These are phyloP conservation scores for Ganoderma lingzhi DNA, from an alignment of 1,284 basidiomycete species.

Conservation along the genomic window DNA sequence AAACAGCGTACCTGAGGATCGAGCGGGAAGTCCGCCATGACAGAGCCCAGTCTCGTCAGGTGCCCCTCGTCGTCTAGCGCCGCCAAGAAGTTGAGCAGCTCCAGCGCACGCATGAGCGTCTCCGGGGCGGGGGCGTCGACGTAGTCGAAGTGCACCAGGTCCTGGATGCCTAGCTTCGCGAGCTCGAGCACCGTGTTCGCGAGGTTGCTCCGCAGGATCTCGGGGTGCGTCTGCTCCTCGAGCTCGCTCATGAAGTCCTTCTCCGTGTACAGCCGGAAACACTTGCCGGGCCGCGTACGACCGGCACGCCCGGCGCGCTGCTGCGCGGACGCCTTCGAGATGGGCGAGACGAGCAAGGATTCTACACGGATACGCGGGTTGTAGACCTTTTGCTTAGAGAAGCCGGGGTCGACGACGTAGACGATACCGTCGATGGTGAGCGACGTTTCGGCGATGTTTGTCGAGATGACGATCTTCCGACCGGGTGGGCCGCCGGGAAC, in stretches of 20 bases:
- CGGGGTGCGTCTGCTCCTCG: conserved; percentile 96
- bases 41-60: conserved; percentile 85
- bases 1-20: conserved; percentile 82
- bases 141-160: conserved; percentile 94
- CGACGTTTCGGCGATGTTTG: conserved; percentile 98
- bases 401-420: conserved; percentile 98
- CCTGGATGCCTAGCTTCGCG: conserved; percentile 92
- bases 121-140: conserved; percentile 98
- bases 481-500: conserved; percentile 80
- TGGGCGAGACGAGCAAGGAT: conserved; percentile 92
- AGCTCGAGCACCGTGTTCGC: conserved; percentile 95
- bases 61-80: conserved; percentile 97
- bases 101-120: conserved; percentile 97
- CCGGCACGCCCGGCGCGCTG: conserved; percentile 98
- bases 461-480: conserved; percentile 94
- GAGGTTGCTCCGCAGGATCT: conserved; percentile 92
- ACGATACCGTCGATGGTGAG: conserved; percentile 99
- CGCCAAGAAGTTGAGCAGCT: conserved; percentile 91
- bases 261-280: conserved; percentile 97
- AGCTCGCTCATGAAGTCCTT: conserved; percentile 96
- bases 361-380: conserved; percentile 97
- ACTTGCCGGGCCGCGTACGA: conserved; percentile 95
- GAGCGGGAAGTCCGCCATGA: conserved; percentile 98
- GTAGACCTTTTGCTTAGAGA: conserved; percentile 98
- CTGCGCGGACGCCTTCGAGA: conserved; percentile 96